Conservation (phyloP, 1,284 basidiomycete species). For the Apiotrichum laibachii region DNA sequence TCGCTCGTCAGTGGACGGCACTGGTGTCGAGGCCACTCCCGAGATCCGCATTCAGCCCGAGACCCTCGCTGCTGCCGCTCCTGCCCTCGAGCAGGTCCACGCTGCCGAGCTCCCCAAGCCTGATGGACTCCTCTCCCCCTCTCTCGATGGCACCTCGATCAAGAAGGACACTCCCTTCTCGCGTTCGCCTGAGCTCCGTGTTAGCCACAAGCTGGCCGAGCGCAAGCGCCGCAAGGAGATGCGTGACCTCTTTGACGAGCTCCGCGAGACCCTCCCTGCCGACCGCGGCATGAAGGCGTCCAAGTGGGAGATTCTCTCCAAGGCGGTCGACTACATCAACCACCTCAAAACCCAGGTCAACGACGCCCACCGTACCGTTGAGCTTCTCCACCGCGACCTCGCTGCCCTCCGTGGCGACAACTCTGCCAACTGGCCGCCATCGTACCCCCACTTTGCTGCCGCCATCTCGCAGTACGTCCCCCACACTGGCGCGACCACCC, state of each 20-base stretch:
- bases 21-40: constrained; percentile 17
- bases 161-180: constrained; percentile 75
- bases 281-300: constrained; percentile 90
- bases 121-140: not conserved
- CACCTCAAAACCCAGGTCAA: constrained; percentile 21
- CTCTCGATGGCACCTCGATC: constrained; percentile 7
- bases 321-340: constrained; percentile 28
- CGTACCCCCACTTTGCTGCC: constrained; percentile 19
- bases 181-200: constrained; percentile 83
- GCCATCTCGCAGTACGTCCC: constrained; percentile 20
- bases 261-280: constrained; percentile 82
- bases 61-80: constrained; percentile 33
- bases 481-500: constrained; percentile 15
- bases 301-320: constrained; percentile 55
- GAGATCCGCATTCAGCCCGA: constrained; percentile 37
- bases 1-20: constrained; percentile 5
- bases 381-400: constrained; percentile 18
- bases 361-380: constrained; percentile 17
- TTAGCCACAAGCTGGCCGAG: constrained; percentile 92
- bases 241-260: constrained; percentile 93
- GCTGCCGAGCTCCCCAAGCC: constrained; percentile 4
- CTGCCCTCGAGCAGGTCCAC: constrained; percentile 24
- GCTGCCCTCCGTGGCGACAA: constrained; percentile 15
- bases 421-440: constrained; percentile 16
- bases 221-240: constrained; percentile 93